Evolutionary conservation across 2,329 filamentous ascomycete species (phyloP), one percentile per base, ranked within the genome.

Genomic region (Aureobasidium melanogenum): DNA sequence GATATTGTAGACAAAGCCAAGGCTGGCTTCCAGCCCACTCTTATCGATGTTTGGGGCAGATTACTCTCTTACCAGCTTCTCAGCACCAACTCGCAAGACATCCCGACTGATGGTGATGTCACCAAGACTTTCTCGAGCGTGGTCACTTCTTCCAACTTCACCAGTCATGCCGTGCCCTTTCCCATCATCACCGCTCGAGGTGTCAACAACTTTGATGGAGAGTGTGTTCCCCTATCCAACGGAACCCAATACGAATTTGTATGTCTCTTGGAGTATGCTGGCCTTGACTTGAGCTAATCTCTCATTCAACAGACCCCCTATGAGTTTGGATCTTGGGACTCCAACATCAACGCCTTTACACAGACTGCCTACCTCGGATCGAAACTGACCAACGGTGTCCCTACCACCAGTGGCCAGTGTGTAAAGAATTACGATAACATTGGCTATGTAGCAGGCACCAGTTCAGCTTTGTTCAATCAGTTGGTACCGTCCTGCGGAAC

Each of bases 271-370:
- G 24, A 36, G 3, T 28, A n/a, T 30, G 5, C 24, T 41, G 14
- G n/a, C 5, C 36, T 17, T n/a, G 15, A 4, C 5, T 24, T n/a
- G 9, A 8, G 15, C 51, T 54, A 26, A 54, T n/a, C 30, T 38
- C 6, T 24, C 14, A 30, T 43, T 17, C 22, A 19, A 41, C 84
- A 88, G 71, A 80, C 77, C 63, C 84, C 86, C 1, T 88, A 79
- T 72, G 86, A 88, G 70, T 82, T 87, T 64, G 86, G 86, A 63
- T 81, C 79, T 19, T 88, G 81, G 74, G 86, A 88, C 69, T 74
- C 75, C 0, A 83, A 81, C 10, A 77, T 85, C 8, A 77, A 74
- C 47, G 84, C 83, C 39, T 88, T 88, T 68, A 82, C 77, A 10
- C 81, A 80, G 3, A 83, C 82, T 1, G 71, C 77, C 60, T 88